Base-by-base conservation (phyloP, 768 basidiomycete genomes). In the Termitomyces sp. region DNA sequence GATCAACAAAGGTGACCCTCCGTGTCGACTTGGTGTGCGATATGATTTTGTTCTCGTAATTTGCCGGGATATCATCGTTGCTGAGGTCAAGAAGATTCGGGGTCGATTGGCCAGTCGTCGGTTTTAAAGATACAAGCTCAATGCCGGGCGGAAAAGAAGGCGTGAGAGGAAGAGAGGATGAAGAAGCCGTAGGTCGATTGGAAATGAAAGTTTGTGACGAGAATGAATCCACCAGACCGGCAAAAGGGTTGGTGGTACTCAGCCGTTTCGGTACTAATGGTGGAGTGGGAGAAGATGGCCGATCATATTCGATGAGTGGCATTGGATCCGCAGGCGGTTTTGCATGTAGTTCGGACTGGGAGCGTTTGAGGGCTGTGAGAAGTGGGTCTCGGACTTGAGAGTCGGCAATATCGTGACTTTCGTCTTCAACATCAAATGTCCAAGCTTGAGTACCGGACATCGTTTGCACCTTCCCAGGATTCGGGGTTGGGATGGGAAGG, bases 401-500 rank as follows among this genome's bases (percentile, higher is more conserved):
- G 33, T 63, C 56, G 6, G 43, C 52, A 13, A 57, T 53, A 38
- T 48, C 63, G 22, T 52, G 59, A n/a, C 45, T 59, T 18, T 63
- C 58, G 4, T 61, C 44, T 20, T 64, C 65, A 49, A 56, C 38
- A 13, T 64, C 65, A 42, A 61, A 64, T 5, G 51, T 47, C 65
- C 61, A 64, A 13, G 47, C 16, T 9, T 60, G 56, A 40, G 61
- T 33, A 2, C 45, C 49, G 2, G 62, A n/a, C 4, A 45, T 28
- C 1, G 54, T n/a, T 38, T 38, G 44, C 7, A 30, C 33, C 28
- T 58, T 60, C 4, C 13, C 26, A 6, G 61, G 58, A 30, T 53
- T 62, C 32, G 60, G 22, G 13, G 36, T 30, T 6, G 66, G 66
- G 28, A 67, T 63, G 22, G 66, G 63, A 20, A 67, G 42, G 18